phyloP scores from a whole-genome alignment of 352 stramenopile genomes.

The Pythium brachiatum region DNA sequence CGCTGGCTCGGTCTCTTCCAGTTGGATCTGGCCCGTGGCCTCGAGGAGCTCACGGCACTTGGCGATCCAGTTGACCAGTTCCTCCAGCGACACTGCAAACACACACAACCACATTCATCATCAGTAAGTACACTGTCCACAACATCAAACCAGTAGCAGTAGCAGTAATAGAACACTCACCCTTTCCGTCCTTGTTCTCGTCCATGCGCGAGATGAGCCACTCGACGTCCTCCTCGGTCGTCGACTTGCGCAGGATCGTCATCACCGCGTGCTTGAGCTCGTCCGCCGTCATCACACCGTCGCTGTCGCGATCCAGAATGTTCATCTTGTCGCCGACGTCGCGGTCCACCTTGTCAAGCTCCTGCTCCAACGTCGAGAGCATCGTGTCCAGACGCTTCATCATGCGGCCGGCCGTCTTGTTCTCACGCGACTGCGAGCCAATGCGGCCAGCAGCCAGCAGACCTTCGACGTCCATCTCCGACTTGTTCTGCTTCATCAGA shows the following conservation, averaged over 20 bases:
- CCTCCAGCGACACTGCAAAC: constrained; percentile 87
- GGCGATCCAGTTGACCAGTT: constrained; percentile 89
- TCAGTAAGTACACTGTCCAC: neutral
- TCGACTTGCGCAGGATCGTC: constrained; percentile 92
- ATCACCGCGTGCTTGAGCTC: constrained; percentile 95
- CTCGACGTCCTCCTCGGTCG: constrained; percentile 94
- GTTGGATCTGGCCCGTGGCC: constrained; percentile 71
- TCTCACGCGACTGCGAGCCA: constrained; percentile 73
- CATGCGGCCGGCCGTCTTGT: constrained; percentile 89
- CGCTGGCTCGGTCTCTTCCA: constrained; percentile 32
- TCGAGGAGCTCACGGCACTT: constrained; percentile 88
- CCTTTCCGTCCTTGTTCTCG: constrained; percentile 87
- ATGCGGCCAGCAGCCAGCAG: constrained; percentile 78
- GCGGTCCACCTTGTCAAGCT: constrained; percentile 93
- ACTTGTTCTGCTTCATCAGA: constrained; percentile 86
- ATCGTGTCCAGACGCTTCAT: constrained; percentile 93
- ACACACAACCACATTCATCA: constrained; percentile 22
- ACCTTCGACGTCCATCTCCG: constrained; percentile 86
- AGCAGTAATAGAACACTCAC: constrained; percentile 37
- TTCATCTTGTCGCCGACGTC: constrained; percentile 98
- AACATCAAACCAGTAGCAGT: constrained; percentile 17
- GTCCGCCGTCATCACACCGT: constrained; percentile 94
- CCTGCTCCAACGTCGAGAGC: constrained; percentile 92
- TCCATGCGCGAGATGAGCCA: constrained; percentile 93
- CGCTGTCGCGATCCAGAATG: constrained; percentile 96